Percentiles rank a stretch among this genome's conserved stretches.
phyloP scores from a whole-genome alignment of 2,329 filamentous ascomycete genomes.

The Fusarium sp. region DNA sequence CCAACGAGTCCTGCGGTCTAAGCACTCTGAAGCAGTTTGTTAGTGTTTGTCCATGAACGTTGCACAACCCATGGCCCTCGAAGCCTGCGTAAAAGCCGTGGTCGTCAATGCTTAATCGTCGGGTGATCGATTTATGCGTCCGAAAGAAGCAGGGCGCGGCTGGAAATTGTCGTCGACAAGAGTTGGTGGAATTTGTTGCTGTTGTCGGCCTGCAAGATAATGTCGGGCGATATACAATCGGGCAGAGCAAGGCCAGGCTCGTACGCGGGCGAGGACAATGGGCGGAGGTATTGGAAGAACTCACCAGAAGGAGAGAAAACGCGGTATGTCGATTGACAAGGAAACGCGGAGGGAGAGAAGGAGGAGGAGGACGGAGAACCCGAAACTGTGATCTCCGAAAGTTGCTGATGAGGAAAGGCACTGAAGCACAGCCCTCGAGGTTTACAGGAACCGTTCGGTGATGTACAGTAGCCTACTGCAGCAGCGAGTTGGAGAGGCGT shows the following conservation, averaged over 20 bases:
- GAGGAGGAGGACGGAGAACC: constrained; percentile 12
- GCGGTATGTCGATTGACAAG: constrained; percentile 24
- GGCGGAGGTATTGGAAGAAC: constrained; percentile 14
- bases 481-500: constrained; percentile 49
- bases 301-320: constrained; percentile 43
- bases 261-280: not conserved
- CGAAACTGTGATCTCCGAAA: constrained; percentile 37
- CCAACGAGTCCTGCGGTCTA: constrained; percentile 22
- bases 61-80: not conserved
- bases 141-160: too few species aligned
- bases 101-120: not conserved
- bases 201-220: not conserved
- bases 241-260: constrained; percentile 1
- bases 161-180: not conserved
- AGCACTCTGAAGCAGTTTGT: constrained; percentile 20
- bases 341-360: constrained; percentile 24
- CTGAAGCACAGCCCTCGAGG: constrained; percentile 22
- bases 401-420: constrained; percentile 31
- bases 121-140: not conserved
- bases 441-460: constrained; percentile 30
- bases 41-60: constrained; percentile 10
- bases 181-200: not conserved
- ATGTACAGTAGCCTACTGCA: constrained; percentile 47
- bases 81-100: not conserved
- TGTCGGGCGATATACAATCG: not conserved